These are phyloP conservation scores for Talaromyces marneffei DNA, from an alignment of 2,329 filamentous ascomycete species.

Conservation along the genomic window DNA sequence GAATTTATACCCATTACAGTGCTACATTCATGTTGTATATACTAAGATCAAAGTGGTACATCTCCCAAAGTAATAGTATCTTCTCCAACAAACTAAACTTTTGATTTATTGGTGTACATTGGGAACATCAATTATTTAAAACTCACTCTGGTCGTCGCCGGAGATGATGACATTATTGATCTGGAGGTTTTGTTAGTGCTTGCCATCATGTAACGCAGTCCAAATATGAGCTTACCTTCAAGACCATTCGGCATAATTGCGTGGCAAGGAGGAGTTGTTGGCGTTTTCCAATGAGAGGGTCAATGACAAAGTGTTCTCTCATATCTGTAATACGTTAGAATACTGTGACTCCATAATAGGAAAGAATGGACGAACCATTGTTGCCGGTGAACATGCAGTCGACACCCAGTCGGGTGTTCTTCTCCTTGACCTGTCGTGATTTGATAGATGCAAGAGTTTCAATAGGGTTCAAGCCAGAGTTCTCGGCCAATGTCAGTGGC, in stretches of 20 bases:
- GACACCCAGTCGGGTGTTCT: constrained; percentile 73
- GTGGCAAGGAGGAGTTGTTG: constrained; percentile 95
- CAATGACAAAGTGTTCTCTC: constrained; percentile 96
- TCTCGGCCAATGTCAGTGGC: constrained; percentile 94
- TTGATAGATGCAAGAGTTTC: constrained; percentile 93
- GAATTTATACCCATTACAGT: background rate
- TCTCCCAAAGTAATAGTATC: background rate
- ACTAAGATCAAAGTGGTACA: background rate
- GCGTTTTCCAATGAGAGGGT: constrained; percentile 95
- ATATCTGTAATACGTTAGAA: constrained; percentile 58
- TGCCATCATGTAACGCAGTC: background rate
- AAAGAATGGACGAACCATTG: constrained; percentile 56
- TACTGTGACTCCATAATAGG: background rate
- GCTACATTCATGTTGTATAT: background rate
- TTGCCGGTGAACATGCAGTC: constrained; percentile 95
- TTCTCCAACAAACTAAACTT: constrained; percentile 4
- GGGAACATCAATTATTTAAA: constrained; percentile 46
- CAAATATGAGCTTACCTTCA: constrained; percentile 58
- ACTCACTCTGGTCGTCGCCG: constrained; percentile 80
- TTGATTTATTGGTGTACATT: constrained; percentile 5
- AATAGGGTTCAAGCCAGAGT: constrained; percentile 92
- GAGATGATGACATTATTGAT: constrained; percentile 92
- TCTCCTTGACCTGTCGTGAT: constrained; percentile 89
- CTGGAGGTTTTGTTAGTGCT: constrained; percentile 26
- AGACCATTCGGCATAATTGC: constrained; percentile 94